Base-by-base conservation (phyloP, 768 basidiomycete species). In the Sistotremastrum niveocremeum region DNA sequence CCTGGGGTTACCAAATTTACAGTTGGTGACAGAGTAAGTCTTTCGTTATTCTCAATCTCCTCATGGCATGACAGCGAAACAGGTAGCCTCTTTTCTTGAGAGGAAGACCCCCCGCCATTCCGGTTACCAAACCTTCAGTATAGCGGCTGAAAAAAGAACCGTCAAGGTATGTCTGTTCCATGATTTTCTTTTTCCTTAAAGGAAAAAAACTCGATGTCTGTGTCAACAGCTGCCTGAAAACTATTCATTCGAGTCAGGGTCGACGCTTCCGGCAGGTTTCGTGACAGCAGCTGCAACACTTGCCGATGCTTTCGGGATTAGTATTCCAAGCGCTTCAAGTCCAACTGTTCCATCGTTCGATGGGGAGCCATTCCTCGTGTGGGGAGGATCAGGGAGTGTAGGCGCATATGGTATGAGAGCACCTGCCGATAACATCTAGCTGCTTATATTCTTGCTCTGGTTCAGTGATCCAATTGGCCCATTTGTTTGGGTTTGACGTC, bases 211-310 rank as follows among this genome's bases (percentile, higher is more conserved):
- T 45, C 31, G 10, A 30, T 11, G 6, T 44, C 32, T 20, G 20
- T 20, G 20, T 20, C 20, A 20, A n/a, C 34, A 74, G 69, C 59
- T 75, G 32, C 71, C 73, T 6, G 62, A 63, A 41, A 58, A 44
- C 12, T 43, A 70, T 33, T 42, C 66, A 1, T 56, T 73, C 5
- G 66, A 62, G 7, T 60, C 54, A 12, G 69, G 67, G 4, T 61
- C 63, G 7, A 62, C 66, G 0, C 52, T 68, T 39, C 66, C 70
- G 8, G 68, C 68, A 50, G 67, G 68, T 52, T 69, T 67, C 42
- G 60, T 68, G 42, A 65, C 62, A 20, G 61, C 66, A 2, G 68
- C 65, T 47, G 64, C 63, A 52, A 65, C 66, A 5, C 48, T 71
- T 5, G 68, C 69, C 51, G 62, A 61, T 29, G 31, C 48, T 7